Percentiles rank a stretch among this genome's conserved stretches.
These are phyloP conservation scores for Blumeria graminis DNA, from an alignment of 2,329 filamentous ascomycete species.

Conservation along the genomic window DNA sequence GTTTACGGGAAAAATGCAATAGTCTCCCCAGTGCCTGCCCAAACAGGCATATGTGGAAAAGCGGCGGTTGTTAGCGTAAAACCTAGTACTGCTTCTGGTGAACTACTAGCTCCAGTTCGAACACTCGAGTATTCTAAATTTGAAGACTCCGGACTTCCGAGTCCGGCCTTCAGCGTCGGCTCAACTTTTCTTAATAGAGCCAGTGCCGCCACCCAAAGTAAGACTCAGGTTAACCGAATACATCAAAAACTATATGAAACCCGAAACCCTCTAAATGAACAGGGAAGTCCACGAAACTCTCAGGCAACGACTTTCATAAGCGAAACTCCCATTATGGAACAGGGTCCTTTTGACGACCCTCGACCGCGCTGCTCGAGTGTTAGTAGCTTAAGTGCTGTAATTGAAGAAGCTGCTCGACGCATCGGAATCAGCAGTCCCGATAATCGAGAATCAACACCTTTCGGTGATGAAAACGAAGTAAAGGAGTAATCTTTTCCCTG, in stretches of 20 bases:
- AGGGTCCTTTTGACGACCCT: constrained; percentile 34
- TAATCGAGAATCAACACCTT: constrained; percentile 23
- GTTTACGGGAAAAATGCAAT: constrained; percentile 84
- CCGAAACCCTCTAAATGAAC: constrained; percentile 3
- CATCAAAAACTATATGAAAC: constrained; percentile 24
- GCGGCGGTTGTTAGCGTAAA: constrained; percentile 87
- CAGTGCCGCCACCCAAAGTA: constrained; percentile 29
- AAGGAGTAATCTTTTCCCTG: constrained; percentile 17
- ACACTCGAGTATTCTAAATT: constrained; percentile 42
- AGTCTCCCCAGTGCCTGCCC: constrained; percentile 52
- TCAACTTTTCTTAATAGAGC: constrained; percentile 44
- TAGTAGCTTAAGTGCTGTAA: constrained; percentile 28
- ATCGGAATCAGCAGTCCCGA: neutral
- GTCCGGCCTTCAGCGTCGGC: constrained; percentile 38
- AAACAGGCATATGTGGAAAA: constrained; percentile 69
- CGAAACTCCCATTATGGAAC: constrained; percentile 24
- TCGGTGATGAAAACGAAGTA: constrained; percentile 33
- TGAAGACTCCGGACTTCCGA: constrained; percentile 23
- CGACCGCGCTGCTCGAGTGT: constrained; percentile 17
- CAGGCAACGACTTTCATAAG: constrained; percentile 25
- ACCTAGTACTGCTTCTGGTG: constrained; percentile 30
- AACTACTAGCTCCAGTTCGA: constrained; percentile 45
- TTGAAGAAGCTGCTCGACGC: constrained; percentile 24
- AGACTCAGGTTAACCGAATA: constrained; percentile 35
- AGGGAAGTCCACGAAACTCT: constrained; percentile 17